Evolutionary conservation across 192 early-diverging fungal genomes (phyloP), one percentile per base, ranked within the genome.

Genomic region (Podila epigama): DNA sequence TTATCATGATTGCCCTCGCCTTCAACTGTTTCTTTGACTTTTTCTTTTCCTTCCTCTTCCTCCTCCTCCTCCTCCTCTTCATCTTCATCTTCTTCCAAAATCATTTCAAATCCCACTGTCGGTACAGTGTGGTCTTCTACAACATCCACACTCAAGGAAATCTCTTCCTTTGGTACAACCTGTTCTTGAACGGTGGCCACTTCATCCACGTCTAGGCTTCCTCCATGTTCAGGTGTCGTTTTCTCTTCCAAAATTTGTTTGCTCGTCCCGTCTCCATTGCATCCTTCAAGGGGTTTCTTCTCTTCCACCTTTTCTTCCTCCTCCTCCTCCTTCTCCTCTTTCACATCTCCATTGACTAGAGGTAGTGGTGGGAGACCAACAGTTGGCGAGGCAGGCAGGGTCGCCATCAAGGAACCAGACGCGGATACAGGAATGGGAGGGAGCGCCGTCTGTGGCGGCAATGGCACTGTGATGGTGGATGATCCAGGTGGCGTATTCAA

Each of bases 31-130:
- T 54, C 52, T n/a, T n/a, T n/a, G 29, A 12, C 52, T 11, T 5
- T 16, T 11, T 29, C 42, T 15, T 13, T 15, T 1, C 7, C 15
- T 1, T 7, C 42, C 3, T 29, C 13, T 4, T 25, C 20, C 6
- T 37, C 44, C 0, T 22, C 52, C 2, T 68, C 66, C 20, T 22
- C 13, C 11, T 59, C 50, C 13, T 44, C 25, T 15, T 41, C 56
- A 5, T 73, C 70, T 16, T n/a, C n/a, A n/a, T 65, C 36, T 48
- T 66, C 70, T 25, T 73, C 63, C 35, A 73, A 9, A 39, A 73
- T 66, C 39, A 73, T 64, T 39, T 66, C 57, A 29, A 65, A 73
- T 5, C 18, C 37, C 35, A 18, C 31, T 11, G 37, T 12, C n/a
- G 56, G 33, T 6, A 41, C 50, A 22, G 25, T 5, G 5, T 48